Conservation (phyloP, 192 early-diverging fungal species). For the Rhizophagus clarus region DNA sequence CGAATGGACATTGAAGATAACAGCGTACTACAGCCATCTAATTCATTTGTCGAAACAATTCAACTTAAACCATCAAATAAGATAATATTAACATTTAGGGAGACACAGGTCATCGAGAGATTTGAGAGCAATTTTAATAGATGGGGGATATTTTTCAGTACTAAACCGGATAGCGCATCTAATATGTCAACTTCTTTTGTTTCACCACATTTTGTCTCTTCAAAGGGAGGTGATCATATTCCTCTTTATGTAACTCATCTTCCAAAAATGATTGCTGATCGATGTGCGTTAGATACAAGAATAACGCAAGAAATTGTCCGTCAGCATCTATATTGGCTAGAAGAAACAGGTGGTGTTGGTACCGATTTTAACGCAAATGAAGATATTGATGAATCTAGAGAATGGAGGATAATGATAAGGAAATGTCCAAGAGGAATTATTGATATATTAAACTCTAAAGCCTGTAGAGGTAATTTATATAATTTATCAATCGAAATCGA, state of each 20-base stretch:
- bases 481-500: neutral
- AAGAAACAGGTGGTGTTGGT: constrained; percentile 35
- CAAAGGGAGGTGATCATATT: constrained; percentile 25
- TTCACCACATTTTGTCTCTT: neutral
- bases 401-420: constrained; percentile 35
- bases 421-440: constrained; percentile 64
- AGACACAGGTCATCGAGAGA: constrained; percentile 36
- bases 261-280: constrained; percentile 60
- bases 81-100: constrained; percentile 42
- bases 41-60: constrained; percentile 40
- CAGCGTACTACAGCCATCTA: neutral
- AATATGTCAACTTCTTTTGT: constrained; percentile 3
- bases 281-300: constrained; percentile 57
- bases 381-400: neutral
- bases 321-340: constrained; percentile 51
- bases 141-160: constrained; percentile 20
- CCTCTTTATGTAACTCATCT: constrained; percentile 44
- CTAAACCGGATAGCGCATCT: neutral
- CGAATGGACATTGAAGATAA: neutral
- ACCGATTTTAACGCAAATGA: neutral
- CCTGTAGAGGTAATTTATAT: constrained; percentile 56
- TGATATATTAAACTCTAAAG: constrained; percentile 74
- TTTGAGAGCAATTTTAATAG: constrained; percentile 24
- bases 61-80: constrained; percentile 46
- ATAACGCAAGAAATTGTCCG: constrained; percentile 51